Conservation (phyloP, 2,329 filamentous ascomycete species). For the Coccinonectria pachysandricola region DNA sequence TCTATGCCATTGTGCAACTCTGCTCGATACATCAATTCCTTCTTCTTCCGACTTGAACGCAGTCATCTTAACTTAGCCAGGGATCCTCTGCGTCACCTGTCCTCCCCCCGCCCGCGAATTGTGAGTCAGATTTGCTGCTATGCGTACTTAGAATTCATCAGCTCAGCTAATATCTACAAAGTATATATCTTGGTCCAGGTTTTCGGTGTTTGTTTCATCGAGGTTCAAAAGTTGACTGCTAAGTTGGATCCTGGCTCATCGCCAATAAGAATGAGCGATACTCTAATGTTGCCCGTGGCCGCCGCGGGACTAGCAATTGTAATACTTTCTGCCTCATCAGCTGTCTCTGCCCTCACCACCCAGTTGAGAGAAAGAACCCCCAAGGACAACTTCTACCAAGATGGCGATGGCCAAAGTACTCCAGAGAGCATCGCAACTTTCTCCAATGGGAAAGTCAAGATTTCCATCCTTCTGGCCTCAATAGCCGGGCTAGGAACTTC, state of each 20-base stretch:
- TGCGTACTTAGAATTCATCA: background rate
- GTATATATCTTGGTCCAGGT: background rate
- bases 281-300: slow-evolving; percentile 17
- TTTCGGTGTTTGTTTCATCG: too few relatives aligned
- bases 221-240: background rate
- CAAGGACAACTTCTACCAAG: slow-evolving; percentile 48
- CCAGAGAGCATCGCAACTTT: slow-evolving; percentile 52
- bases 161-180: background rate
- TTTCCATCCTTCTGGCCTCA: slow-evolving; percentile 43
- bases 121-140: background rate
- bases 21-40: too few relatives aligned
- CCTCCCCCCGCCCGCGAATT: too few relatives aligned
- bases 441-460: slow-evolving; percentile 49
- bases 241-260: slow-evolving; percentile 1
- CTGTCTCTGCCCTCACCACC: slow-evolving; percentile 22
- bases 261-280: slow-evolving; percentile 12
- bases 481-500: slow-evolving; percentile 44
- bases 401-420: slow-evolving; percentile 59
- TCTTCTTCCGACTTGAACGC: too few relatives aligned
- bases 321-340: slow-evolving; percentile 27
- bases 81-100: too few relatives aligned
- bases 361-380: slow-evolving; percentile 26
- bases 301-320: slow-evolving; percentile 25
- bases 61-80: too few relatives aligned
- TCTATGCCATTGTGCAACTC: too few relatives aligned